Conservation (phyloP, 106 monocot species). For the Ottelia alismoides region DNA sequence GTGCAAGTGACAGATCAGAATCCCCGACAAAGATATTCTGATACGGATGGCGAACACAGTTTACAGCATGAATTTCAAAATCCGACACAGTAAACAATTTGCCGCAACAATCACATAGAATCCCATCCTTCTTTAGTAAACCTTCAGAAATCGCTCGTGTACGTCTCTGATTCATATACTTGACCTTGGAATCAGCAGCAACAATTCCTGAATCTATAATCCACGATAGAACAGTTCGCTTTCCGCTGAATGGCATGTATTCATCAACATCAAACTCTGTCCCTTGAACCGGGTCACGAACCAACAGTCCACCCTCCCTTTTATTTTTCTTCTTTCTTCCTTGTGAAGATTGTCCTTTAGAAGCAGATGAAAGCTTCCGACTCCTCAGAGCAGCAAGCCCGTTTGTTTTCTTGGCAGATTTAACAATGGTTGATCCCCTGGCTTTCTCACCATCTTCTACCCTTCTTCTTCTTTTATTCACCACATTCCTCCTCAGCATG, state of each 20-base stretch:
- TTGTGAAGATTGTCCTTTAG: not conserved
- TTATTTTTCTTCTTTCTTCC: not conserved
- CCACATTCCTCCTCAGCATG: not conserved
- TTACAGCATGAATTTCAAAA: conserved; percentile 62
- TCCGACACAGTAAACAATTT: conserved; percentile 47
- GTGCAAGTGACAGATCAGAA: conserved; percentile 43
- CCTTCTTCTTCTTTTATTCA: not conserved
- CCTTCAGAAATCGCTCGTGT: conserved; percentile 53
- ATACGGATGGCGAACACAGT: conserved; percentile 26
- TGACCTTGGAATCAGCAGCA: conserved; percentile 41
- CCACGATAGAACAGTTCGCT: conserved; percentile 66
- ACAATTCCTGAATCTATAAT: conserved; percentile 58
- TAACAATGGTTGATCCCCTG: not conserved
- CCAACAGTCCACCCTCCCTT: not conserved
- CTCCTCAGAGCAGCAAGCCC: not conserved
- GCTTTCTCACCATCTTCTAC: not conserved
- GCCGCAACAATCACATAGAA: conserved; percentile 78
- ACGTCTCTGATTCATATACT: conserved; percentile 39
- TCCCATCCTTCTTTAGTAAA: conserved; percentile 51
- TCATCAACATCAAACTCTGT: not conserved
- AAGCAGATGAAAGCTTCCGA: not conserved
- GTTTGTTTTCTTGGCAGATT: not conserved
- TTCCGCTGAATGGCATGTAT: not conserved
- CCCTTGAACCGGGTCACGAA: not conserved
- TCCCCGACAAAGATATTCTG: conserved; percentile 50